Evolutionary conservation across 2,329 filamentous ascomycete species (phyloP), one percentile per base, ranked within the genome.

Genomic region (Hypomyces perniciosus): DNA sequence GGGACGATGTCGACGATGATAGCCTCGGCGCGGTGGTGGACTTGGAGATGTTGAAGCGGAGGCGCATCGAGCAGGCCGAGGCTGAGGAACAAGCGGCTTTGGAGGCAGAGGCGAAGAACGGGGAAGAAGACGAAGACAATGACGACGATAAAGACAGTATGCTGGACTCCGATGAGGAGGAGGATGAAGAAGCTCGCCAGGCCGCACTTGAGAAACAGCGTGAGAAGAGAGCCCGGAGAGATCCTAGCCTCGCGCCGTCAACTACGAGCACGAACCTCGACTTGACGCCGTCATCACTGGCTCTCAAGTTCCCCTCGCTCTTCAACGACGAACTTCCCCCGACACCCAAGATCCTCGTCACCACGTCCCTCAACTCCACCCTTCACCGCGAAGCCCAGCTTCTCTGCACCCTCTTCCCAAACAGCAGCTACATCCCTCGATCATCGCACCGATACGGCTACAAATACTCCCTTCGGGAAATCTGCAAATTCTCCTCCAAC

Each of bases 391-490:
- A 95, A 74, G 91, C 90, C 44, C 71, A 87, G 53, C 77, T 90
- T 38, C 79, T 97, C 54, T 88, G 85, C 54, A 79, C 80, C 8
- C 74, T 97, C 54, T 95, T 97, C 72, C 92, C 93, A 27, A 91
- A 95, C 72, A 77, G 74, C 51, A 85, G 86, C 67, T 96, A 97
- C 71, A 87, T 99, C 59, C 88, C 84, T 2, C 86, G 93, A 52
- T 90, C 88, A 6, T 82, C 84, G 8, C 90, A 96, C 68, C 83
- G 83, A 47, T 90, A 91, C 68, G 82, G 84, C 7, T 84, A 96
- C 76, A 95, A 95, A 66, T 97, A 96, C 74, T 92, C 86, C 27
- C 79, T 99, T 27, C 81, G 88, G 45, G 93, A 99, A 68, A 97
- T 99, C 58, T 83, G 87, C 62, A 81, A 84, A 57, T 97, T 92